phyloP scores from a whole-genome alignment of 495 filamentous ascomycete species.

The Acidiella bohemica region DNA sequence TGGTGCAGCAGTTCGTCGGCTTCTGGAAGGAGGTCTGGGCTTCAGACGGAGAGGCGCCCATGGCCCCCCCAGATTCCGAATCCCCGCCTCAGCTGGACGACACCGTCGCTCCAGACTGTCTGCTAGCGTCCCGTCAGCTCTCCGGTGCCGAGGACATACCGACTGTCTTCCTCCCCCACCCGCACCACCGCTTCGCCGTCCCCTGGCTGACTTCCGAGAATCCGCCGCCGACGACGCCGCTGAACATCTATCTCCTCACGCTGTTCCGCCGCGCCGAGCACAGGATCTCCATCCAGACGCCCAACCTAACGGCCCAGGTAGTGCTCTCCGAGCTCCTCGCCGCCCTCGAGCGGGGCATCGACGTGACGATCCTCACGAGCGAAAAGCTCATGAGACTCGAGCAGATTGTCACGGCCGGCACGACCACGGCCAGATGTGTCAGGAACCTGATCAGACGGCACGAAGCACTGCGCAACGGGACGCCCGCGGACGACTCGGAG shows the following conservation, averaged over 20 bases:
- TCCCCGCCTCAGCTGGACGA: no score
- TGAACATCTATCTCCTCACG: constrained; percentile 48
- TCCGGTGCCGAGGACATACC: no score
- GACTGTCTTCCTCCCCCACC: constrained; percentile 46
- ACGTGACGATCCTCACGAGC: constrained; percentile 50
- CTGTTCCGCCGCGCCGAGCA: constrained; percentile 38
- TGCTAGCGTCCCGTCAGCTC: no score
- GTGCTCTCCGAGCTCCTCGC: constrained; percentile 42
- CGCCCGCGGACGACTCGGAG: constrained; percentile 7
- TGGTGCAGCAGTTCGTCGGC: constrained; percentile 38
- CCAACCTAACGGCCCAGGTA: constrained; percentile 51
- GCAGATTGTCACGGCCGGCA: constrained; percentile 57
- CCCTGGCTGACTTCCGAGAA: constrained; percentile 33
- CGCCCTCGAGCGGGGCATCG: constrained; percentile 40
- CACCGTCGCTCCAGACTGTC: no score
- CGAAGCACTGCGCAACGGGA: not conserved
- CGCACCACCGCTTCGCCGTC: constrained; percentile 42
- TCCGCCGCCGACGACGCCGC: constrained; percentile 48
- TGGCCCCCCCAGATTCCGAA: no score
- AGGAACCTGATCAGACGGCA: constrained; percentile 30
- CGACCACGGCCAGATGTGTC: constrained; percentile 46
- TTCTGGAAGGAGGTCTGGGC: constrained; percentile 51
- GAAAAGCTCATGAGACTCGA: constrained; percentile 57
- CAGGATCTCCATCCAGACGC: constrained; percentile 53
- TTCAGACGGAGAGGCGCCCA: no score